A percentile compares a stretch with the other conserved stretches of the same genome.
Evolutionary conservation across 202 grass and related monocot genomes (phyloP).

Genomic region (Carex sylvatica): DNA sequence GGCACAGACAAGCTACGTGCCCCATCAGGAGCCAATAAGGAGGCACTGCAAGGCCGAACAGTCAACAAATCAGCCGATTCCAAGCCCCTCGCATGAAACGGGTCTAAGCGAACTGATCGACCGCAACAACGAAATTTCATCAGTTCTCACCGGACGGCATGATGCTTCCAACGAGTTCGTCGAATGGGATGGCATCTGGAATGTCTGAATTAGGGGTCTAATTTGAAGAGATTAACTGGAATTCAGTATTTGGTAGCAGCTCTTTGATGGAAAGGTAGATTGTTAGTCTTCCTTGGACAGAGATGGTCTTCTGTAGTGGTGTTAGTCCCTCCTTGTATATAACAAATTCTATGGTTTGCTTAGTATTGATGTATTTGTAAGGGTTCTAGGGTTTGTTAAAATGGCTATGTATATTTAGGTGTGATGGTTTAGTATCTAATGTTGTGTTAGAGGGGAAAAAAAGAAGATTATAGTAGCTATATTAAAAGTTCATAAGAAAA

Average conservation of each 20-base stretch:
- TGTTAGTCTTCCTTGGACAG: not conserved
- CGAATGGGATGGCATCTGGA: slow-evolving; percentile 39
- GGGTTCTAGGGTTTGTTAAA: slow-evolving; percentile 14
- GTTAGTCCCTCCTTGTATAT: slow-evolving; percentile 16
- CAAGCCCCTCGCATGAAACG: slow-evolving; percentile 35
- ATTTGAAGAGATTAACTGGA: slow-evolving; percentile 1
- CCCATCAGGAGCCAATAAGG: slow-evolving; percentile 12
- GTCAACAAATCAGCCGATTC: slow-evolving; percentile 24
- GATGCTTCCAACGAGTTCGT: not conserved
- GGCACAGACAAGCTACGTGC: not conserved
- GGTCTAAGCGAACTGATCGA: slow-evolving; percentile 29
- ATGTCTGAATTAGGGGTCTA: slow-evolving; percentile 12
- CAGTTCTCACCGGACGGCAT: slow-evolving; percentile 10
- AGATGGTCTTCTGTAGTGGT: not conserved
- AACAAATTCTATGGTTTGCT: not conserved
- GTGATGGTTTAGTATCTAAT: not conserved
- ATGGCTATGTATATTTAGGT: slow-evolving; percentile 22
- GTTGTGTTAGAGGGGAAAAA: not conserved
- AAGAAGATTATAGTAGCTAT: not conserved
- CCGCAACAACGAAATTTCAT: slow-evolving; percentile 34
- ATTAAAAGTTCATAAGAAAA: not conserved
- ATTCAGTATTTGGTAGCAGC: not conserved
- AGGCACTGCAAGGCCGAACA: slow-evolving; percentile 11
- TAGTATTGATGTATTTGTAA: slow-evolving; percentile 22
- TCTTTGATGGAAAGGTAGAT: not conserved